Percentiles rank a stretch among this genome's conserved stretches.
These are phyloP conservation scores for Puccinia brachypodii DNA, from an alignment of 1,284 basidiomycete species.

Conservation along the genomic window DNA sequence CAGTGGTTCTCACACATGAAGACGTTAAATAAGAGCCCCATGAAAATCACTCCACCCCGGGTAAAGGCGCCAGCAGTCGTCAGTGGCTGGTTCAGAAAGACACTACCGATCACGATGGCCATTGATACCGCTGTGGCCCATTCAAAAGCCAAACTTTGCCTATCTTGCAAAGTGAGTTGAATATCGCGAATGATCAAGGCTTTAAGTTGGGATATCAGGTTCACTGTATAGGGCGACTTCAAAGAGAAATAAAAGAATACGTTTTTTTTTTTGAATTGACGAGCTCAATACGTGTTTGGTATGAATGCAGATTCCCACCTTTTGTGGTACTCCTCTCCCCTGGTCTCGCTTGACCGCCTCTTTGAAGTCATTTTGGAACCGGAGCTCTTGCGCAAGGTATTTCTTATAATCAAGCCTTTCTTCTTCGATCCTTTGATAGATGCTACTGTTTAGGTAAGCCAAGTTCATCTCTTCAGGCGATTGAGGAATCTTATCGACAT, in stretches of 20 bases:
- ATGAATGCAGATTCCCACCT: constrained; percentile 11
- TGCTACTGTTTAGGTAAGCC: constrained; percentile 66
- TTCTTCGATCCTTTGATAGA: constrained; percentile 62
- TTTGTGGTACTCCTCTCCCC: neutral
- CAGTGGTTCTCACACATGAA: constrained; percentile 1
- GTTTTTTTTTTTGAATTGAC: constrained; percentile 47
- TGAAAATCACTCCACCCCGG: constrained; percentile 78
- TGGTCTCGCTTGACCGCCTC: constrained; percentile 37
- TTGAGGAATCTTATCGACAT: constrained; percentile 68
- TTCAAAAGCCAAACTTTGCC: constrained; percentile 51
- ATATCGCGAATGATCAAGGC: constrained; percentile 53
- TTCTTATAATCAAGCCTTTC: constrained; percentile 68
- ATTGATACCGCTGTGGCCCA: constrained; percentile 60
- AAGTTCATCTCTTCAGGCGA: constrained; percentile 71
- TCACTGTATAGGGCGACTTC: constrained; percentile 82
- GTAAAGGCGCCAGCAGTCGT: constrained; percentile 81
- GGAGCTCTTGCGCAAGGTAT: constrained; percentile 66
- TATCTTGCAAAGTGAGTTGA: constrained; percentile 53
- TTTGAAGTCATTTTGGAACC: constrained; percentile 31
- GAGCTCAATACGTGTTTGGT: neutral
- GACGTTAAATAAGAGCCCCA: constrained; percentile 56
- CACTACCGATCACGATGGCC: constrained; percentile 70
- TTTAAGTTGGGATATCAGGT: constrained; percentile 70
- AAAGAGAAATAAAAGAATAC: constrained; percentile 47
- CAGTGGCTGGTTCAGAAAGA: constrained; percentile 65